Conservation (phyloP, 1,139 yeast genomes). For the Meyerozyma carpophila region DNA sequence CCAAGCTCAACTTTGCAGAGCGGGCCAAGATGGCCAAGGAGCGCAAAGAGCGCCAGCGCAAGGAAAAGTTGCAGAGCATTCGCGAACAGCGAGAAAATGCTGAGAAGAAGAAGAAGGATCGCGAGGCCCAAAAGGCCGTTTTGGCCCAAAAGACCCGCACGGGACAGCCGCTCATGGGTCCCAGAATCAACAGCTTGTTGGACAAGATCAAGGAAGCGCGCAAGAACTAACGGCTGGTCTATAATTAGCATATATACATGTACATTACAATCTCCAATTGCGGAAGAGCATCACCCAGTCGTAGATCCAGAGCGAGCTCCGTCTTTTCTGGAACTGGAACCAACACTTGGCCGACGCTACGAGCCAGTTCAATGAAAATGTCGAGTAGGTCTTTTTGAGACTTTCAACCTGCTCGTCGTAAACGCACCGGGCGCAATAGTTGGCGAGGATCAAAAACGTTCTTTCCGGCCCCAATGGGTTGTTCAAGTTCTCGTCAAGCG, state of each 20-base stretch:
- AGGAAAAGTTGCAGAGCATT: conserved; percentile 22
- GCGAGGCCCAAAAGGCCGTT: conserved; percentile 46
- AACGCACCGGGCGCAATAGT: conserved; percentile 79
- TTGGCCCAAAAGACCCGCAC: conserved; percentile 55
- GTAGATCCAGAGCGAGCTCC: conserved; percentile 9
- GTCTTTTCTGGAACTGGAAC: conserved; percentile 8
- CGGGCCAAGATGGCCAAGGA: conserved; percentile 41
- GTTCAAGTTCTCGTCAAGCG: conserved; percentile 75
- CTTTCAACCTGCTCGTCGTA: conserved; percentile 56
- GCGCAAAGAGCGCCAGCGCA: conserved; percentile 35
- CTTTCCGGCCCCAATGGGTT: conserved; percentile 86
- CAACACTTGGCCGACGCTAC: conserved; percentile 5
- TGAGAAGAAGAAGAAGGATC: conserved; percentile 19
- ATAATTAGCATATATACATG: not conserved
- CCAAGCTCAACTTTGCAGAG: conserved; percentile 34
- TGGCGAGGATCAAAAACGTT: conserved; percentile 83
- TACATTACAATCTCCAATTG: not conserved
- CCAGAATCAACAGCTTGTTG: conserved; percentile 71
- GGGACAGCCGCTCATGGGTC: conserved; percentile 92
- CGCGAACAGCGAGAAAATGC: conserved; percentile 16
- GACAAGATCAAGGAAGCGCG: conserved; percentile 64
- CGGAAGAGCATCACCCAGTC: conserved; percentile 7
- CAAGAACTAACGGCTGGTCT: not conserved
- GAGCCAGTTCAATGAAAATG: conserved; percentile 37
- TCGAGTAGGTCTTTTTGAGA: conserved; percentile 23